Evolutionary conservation across 495 filamentous ascomycete species (phyloP).

Genomic region (Penicillium parvum): DNA sequence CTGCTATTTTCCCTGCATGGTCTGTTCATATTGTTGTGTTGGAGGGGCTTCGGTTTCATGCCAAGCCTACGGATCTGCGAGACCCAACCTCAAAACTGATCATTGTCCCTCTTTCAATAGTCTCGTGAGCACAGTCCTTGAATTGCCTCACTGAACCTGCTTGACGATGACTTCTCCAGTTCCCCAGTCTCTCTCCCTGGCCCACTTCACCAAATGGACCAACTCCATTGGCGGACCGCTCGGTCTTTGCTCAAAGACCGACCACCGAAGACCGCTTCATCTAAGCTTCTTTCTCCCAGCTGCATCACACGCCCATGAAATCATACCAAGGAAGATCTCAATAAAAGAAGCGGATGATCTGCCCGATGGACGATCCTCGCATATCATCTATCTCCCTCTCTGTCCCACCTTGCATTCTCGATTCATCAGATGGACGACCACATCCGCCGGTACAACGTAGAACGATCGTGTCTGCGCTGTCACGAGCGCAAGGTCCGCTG

Average conservation of each 20-base stretch:
- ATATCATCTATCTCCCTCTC: neutral
- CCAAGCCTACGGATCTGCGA: too few species aligned
- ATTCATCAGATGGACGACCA: constrained; percentile 4
- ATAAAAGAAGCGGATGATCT: neutral
- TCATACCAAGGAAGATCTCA: neutral
- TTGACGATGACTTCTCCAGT: too few species aligned
- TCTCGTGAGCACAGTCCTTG: neutral
- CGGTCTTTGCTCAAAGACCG: neutral
- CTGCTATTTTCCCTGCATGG: neutral
- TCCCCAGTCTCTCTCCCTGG: too few species aligned
- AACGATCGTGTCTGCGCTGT: constrained; percentile 35
- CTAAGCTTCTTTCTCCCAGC: too few species aligned
- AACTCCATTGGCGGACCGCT: neutral
- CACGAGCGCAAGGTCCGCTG: constrained; percentile 37
- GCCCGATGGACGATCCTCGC: neutral
- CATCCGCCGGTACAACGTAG: constrained; percentile 22
- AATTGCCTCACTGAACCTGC: too few species aligned
- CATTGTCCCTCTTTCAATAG: neutral
- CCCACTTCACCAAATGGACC: neutral
- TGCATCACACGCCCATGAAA: neutral
- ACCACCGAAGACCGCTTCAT: neutral
- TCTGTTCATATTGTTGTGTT: too few species aligned
- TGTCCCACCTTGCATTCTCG: neutral
- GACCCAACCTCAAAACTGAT: too few species aligned
- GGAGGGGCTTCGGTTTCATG: too few species aligned